Evolutionary conservation across 2,329 filamentous ascomycete species (phyloP).

Genomic region (Penicillium concentricum): DNA sequence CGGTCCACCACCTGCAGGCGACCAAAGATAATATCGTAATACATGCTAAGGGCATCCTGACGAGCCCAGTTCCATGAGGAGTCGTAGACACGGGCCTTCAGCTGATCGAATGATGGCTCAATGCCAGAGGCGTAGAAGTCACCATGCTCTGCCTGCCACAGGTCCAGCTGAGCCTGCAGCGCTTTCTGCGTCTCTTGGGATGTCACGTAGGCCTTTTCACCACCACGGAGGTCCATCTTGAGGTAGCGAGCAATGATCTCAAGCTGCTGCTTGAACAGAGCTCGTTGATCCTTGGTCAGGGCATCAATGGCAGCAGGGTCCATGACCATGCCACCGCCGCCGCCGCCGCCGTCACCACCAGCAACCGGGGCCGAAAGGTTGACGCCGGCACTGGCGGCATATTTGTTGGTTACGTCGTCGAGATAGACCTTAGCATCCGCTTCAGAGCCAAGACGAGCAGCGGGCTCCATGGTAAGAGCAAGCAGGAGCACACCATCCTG

Average conservation of each 20-base stretch:
- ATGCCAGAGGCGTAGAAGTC: constrained; percentile 96
- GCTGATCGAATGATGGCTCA: constrained; percentile 84
- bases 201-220: constrained; percentile 86
- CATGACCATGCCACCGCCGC: constrained; percentile 94
- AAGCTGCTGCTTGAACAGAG: constrained; percentile 96
- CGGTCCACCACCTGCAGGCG: constrained; percentile 89
- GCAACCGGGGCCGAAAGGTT: constrained; percentile 72
- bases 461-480: constrained; percentile 88
- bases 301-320: constrained; percentile 96
- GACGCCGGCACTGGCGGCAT: constrained; percentile 79
- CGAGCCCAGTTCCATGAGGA: constrained; percentile 99
- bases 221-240: constrained; percentile 94
- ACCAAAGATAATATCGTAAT: constrained; percentile 98
- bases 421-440: constrained; percentile 89
- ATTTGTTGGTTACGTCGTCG: constrained; percentile 85
- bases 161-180: constrained; percentile 87
- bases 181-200: constrained; percentile 83
- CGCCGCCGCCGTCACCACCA: constrained; percentile 69
- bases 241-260: constrained; percentile 93
- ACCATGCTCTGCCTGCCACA: constrained; percentile 94
- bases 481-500: constrained; percentile 89
- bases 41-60: constrained; percentile 97
- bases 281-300: constrained; percentile 92
- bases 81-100: constrained; percentile 95
- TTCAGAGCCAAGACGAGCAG: constrained; percentile 84